Evolutionary conservation across 2,329 filamentous ascomycete genomes (phyloP).

Genomic region (Exophiala oligosperma): DNA sequence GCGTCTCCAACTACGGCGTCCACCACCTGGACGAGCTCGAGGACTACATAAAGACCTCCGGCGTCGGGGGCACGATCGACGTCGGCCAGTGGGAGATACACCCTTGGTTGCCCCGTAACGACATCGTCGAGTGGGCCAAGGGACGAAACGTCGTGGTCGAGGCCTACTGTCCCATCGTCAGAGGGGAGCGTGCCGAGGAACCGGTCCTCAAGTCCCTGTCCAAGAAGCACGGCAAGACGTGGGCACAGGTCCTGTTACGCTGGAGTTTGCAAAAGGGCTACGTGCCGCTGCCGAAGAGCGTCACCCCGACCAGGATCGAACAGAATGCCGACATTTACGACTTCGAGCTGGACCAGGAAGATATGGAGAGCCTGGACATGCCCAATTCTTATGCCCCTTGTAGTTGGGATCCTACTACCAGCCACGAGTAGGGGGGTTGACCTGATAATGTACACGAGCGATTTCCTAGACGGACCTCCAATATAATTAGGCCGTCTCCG

Average conservation of each 20-base stretch:
- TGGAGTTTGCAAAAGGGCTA: constrained; percentile 66
- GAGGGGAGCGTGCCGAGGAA: constrained; percentile 52
- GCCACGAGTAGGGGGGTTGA: constrained; percentile 16
- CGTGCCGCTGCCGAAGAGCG: constrained; percentile 63
- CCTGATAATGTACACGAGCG: not conserved
- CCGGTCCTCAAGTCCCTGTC: constrained; percentile 51
- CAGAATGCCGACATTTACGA: constrained; percentile 62
- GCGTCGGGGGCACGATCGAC: constrained; percentile 69
- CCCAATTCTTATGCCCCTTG: constrained; percentile 58
- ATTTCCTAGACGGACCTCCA: too few species aligned
- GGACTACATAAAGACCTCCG: constrained; percentile 57
- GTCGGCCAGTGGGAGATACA: constrained; percentile 90
- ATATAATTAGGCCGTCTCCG: too few species aligned
- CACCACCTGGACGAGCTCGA: constrained; percentile 57
- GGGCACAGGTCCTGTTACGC: constrained; percentile 59
- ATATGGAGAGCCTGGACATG: constrained; percentile 55
- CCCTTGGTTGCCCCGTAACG: constrained; percentile 78
- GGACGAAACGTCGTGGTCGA: constrained; percentile 63
- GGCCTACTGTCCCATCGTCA: constrained; percentile 51
- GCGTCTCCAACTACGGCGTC: constrained; percentile 57
- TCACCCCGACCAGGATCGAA: constrained; percentile 59
- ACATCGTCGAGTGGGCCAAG: constrained; percentile 76
- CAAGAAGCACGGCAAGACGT: constrained; percentile 59
- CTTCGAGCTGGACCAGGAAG: constrained; percentile 59
- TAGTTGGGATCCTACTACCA: constrained; percentile 56